phyloP scores from a whole-genome alignment of 371 early-diverging fungal genomes.

The Capniomyces stellatus region DNA sequence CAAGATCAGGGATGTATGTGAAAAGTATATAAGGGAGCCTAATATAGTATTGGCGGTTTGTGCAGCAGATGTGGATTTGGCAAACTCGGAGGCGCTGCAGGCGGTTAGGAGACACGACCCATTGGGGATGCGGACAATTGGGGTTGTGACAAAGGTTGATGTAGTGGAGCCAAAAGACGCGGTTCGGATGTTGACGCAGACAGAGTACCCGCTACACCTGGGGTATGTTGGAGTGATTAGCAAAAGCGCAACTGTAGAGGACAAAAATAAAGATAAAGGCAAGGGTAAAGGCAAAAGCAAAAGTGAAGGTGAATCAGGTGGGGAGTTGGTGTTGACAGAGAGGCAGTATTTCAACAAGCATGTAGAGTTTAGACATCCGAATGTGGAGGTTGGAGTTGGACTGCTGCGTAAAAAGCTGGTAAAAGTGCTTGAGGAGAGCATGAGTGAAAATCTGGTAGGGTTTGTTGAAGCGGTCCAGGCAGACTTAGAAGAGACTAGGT shows the following conservation, averaged over 20 bases:
- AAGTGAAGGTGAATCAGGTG: conserved; percentile 3
- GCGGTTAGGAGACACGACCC: conserved; percentile 90
- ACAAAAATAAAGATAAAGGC: neutral
- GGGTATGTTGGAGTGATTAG: conserved; percentile 98
- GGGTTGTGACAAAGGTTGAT: conserved; percentile 98
- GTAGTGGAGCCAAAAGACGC: conserved; percentile 75
- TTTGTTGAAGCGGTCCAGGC: conserved; percentile 77
- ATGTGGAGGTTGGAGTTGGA: conserved; percentile 62
- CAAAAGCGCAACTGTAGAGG: conserved; percentile 26
- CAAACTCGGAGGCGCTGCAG: conserved; percentile 94
- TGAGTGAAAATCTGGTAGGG: conserved; percentile 58
- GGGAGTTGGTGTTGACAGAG: conserved; percentile 15
- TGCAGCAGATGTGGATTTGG: conserved; percentile 96
- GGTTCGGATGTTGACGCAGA: conserved; percentile 66
- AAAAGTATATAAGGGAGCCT: conserved; percentile 77
- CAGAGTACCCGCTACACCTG: conserved; percentile 79
- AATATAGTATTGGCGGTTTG: conserved; percentile 97
- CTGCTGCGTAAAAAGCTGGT: conserved; percentile 66
- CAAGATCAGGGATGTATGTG: conserved; percentile 84
- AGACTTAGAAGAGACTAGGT: conserved; percentile 84
- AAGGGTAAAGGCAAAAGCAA: conserved; percentile 3
- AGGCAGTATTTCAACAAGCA: conserved; percentile 20
- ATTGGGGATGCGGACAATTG: conserved; percentile 83
- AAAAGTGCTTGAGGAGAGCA: conserved; percentile 76
- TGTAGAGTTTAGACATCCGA: conserved; percentile 21